Base-by-base conservation (phyloP, 805 yeast species). In the Metschnikowia borealis region DNA sequence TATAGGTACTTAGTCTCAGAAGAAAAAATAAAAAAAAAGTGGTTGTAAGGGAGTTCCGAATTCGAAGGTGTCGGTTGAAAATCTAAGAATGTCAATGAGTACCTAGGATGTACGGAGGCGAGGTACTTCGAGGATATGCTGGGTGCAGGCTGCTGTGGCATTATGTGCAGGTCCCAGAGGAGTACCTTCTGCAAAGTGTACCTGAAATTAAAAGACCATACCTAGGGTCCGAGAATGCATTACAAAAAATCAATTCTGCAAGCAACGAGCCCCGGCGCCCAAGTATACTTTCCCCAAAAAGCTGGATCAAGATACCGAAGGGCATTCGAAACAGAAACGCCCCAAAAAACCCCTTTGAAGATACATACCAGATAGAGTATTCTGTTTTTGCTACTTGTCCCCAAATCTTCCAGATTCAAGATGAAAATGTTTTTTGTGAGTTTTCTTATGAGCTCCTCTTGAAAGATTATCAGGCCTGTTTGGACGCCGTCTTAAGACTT, bases 371-470 rank as follows among this genome's bases (percentile, higher is more conserved):
- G 48, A 81, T 82, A 31, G 79, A 78, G 52, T 80, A 80, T 56
- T 77, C 84, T 2, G 85, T 82, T 3, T 81, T 81, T 62, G 71
- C 70, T 56, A 70, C 80, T 2, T 26, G 62, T 7, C 49, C 54
- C 2, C 42, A 52, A n/a, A 17, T 62, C 7, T 51, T 45, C 1
- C 52, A 48, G 6, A 55, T 68, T 14, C 45, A 49, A 11, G 42
- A 53, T 29, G 61, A 54, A 14, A 35, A 46, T 6, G 68, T 66
- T 34, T 36, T 59, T 14, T 34, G 49, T 10, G 32, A 42, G 20
- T 67, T 62, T 49, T 55, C 44, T 3, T 14, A 26, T 11, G 44
- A 36, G 11, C 45, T 53, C 8, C 39, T 46, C 6, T 38, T 33
- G 18, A 32, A 21, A 14, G 65, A 61, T 14, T n/a, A n/a, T n/a